Evolutionary conservation across 768 basidiomycete species (phyloP).

Genomic region (Boletus sp.): DNA sequence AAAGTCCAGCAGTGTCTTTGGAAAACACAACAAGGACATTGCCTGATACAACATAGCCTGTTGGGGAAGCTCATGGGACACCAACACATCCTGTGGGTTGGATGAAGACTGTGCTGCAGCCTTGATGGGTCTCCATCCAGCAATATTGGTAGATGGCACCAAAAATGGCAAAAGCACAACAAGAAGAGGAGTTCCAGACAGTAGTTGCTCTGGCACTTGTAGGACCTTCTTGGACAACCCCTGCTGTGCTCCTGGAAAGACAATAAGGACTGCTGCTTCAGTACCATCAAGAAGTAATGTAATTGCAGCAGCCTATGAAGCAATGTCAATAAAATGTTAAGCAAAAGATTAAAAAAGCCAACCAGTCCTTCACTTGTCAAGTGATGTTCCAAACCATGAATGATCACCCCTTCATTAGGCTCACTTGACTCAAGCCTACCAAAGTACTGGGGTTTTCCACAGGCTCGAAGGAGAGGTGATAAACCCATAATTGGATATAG

Average conservation of each 20-base stretch:
- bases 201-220: conserved; percentile 38
- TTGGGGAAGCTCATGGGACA: conserved; percentile 1
- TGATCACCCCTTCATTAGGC: conserved; percentile 37
- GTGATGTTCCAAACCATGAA: conserved; percentile 43
- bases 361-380: conserved; percentile 52
- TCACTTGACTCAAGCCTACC: conserved; percentile 46
- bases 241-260: conserved; percentile 45
- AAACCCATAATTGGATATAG: conserved; percentile 52
- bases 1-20: conserved; percentile 46
- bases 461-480: conserved; percentile 45
- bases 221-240: conserved; percentile 36
- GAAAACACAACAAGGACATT: conserved; percentile 43
- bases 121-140: conserved; percentile 17
- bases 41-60: conserved; percentile 24
- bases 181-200: conserved; percentile 17
- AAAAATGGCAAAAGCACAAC: conserved; percentile 28
- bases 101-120: conserved; percentile 5
- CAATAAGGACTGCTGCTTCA: conserved; percentile 51
- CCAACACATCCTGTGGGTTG: not conserved
- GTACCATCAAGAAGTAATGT: conserved; percentile 47
- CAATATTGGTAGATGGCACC: conserved; percentile 16
- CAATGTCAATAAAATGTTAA: conserved; percentile 1
- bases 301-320: conserved; percentile 46
- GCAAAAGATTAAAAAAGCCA: conserved; percentile 12
- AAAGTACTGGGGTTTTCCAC: conserved; percentile 50